Conservation (phyloP, 2,329 filamentous ascomycete genomes). For the Alternaria ethzedia region DNA sequence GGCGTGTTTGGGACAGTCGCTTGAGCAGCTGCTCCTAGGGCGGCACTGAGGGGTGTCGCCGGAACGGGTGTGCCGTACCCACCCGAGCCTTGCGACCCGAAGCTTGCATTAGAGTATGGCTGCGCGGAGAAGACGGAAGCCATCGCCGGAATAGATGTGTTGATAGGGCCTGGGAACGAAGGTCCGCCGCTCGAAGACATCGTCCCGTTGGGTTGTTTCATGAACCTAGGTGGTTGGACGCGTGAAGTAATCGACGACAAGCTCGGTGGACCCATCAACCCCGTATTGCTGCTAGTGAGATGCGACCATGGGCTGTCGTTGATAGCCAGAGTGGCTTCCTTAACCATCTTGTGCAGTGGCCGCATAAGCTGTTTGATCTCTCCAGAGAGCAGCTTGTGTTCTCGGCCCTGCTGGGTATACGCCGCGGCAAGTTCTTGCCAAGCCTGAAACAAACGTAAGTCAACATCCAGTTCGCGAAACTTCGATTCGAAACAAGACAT, state of each 20-base stretch:
- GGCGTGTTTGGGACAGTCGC: constrained; percentile 77
- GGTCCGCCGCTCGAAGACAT: constrained; percentile 32
- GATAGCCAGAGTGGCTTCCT: constrained; percentile 79
- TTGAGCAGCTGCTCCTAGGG: constrained; percentile 86
- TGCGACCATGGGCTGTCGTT: constrained; percentile 68
- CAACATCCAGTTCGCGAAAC: constrained; percentile 16
- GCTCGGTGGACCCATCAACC: constrained; percentile 37
- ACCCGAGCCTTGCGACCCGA: constrained; percentile 37
- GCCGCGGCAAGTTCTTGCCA: constrained; percentile 69
- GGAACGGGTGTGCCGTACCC: constrained; percentile 68
- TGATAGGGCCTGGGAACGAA: constrained; percentile 46
- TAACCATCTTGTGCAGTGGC: constrained; percentile 81
- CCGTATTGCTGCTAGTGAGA: constrained; percentile 51
- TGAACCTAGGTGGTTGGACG: constrained; percentile 41
- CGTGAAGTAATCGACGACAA: constrained; percentile 46
- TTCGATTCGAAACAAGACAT: constrained; percentile 7
- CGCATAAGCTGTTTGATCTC: constrained; percentile 78
- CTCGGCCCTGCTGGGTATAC: constrained; percentile 42
- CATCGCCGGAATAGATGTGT: constrained; percentile 42
- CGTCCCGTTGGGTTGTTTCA: constrained; percentile 32
- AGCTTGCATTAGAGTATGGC: constrained; percentile 34
- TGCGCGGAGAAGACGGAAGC: constrained; percentile 37
- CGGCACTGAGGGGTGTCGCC: constrained; percentile 87
- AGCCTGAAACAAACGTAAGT: constrained; percentile 55
- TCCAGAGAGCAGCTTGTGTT: constrained; percentile 59